These are phyloP conservation scores for Diospyros lotus DNA, from an alignment of 148 eudicot species.

Conservation along the genomic window DNA sequence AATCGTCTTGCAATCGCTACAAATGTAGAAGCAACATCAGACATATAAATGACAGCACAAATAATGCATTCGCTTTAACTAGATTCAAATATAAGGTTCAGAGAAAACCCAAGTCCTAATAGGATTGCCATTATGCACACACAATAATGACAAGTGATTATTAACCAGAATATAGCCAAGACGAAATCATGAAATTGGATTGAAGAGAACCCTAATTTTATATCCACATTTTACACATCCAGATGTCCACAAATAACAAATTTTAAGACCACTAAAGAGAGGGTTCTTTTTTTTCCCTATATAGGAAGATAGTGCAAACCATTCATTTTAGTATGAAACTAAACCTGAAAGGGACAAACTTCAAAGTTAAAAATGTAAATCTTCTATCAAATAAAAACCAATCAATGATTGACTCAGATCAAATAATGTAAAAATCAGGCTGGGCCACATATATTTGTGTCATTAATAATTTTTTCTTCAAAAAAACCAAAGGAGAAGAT, in stretches of 20 bases:
- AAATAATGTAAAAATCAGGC: not conserved
- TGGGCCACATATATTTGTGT: not conserved
- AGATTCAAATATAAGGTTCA: not conserved
- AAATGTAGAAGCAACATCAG: constrained; percentile 13
- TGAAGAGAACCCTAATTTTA: not conserved
- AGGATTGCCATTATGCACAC: not conserved
- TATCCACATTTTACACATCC: not conserved
- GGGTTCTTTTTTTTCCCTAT: no score
- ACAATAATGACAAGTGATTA: not conserved
- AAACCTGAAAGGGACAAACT: not conserved
- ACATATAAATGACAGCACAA: not conserved
- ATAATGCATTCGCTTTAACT: not conserved
- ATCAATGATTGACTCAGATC: not conserved
- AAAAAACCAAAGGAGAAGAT: not conserved
- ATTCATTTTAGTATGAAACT: not conserved
- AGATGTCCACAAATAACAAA: not conserved
- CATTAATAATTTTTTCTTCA: not conserved
- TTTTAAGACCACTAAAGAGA: not conserved
- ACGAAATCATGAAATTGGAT: not conserved
- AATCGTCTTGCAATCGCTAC: constrained; percentile 80
- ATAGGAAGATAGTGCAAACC: no score
- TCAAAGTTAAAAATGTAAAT: not conserved
- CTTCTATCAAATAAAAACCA: not conserved
- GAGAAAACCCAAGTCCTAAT: constrained; percentile 1
- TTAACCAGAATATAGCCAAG: not conserved